A percentile compares a stretch with the other conserved stretches of the same genome.
Evolutionary conservation across 2,329 filamentous ascomycete species (phyloP).

Genomic region (Albifimbria verrucaria): DNA sequence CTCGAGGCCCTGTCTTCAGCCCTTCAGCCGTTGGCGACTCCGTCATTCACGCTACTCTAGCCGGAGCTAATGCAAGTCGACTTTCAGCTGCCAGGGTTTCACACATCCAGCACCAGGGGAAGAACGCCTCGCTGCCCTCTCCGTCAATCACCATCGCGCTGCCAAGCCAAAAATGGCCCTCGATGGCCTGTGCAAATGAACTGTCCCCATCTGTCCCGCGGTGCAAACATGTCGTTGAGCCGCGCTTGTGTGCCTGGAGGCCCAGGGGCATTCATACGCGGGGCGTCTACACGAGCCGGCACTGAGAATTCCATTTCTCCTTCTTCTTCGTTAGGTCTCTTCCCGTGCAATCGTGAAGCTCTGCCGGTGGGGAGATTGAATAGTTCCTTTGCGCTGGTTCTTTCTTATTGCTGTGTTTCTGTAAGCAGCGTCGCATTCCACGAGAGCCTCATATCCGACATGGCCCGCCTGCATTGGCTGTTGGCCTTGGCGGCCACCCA

Average conservation of each 20-base stretch:
- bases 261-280: background rate
- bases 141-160: background rate
- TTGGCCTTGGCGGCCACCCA: constrained; percentile 6
- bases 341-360: background rate
- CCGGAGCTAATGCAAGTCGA: constrained; percentile 9
- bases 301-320: background rate
- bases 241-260: background rate
- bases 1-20: background rate
- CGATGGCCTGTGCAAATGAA: too few relatives aligned
- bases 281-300: too few relatives aligned
- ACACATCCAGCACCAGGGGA: background rate
- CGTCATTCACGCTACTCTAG: background rate
- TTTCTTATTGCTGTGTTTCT: background rate
- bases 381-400: background rate
- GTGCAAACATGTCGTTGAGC: background rate
- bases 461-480: constrained; percentile 18
- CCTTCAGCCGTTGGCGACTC: background rate
- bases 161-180: constrained; percentile 1
- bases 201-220: too few relatives aligned
- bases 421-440: background rate
- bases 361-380: too few relatives aligned
- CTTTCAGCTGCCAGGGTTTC: constrained; percentile 12
- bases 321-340: background rate
- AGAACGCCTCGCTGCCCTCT: background rate
- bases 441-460: constrained; percentile 4